Conservation (phyloP, 1,139 yeast species). For the Hansenula lynferdii region DNA sequence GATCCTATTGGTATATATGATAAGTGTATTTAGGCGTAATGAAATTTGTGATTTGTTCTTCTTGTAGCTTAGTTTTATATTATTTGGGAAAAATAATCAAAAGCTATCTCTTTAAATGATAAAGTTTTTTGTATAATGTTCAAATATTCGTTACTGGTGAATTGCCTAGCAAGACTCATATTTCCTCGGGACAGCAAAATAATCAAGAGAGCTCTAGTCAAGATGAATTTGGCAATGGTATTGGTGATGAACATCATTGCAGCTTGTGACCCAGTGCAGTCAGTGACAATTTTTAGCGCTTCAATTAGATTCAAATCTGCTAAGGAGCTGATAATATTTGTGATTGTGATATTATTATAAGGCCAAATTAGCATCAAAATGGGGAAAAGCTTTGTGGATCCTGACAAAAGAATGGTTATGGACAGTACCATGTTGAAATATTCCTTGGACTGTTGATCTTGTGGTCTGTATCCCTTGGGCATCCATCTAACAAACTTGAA, state of each 20-base stretch:
- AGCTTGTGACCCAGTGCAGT: slow-evolving; percentile 35
- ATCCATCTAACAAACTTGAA: slow-evolving; percentile 38
- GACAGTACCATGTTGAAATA: slow-evolving; percentile 37
- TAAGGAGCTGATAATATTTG: slow-evolving; percentile 54
- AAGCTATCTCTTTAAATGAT: background rate
- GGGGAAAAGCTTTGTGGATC: slow-evolving; percentile 79
- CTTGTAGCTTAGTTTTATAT: too few species aligned
- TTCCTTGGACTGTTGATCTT: slow-evolving; percentile 7
- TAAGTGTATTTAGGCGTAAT: background rate
- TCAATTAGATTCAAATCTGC: slow-evolving; percentile 64
- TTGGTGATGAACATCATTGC: slow-evolving; percentile 22
- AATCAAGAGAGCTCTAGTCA: slow-evolving; percentile 24
- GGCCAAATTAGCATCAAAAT: slow-evolving; percentile 97
- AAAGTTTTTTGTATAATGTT: background rate
- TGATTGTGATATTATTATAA: slow-evolving; percentile 72
- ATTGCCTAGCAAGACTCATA: background rate
- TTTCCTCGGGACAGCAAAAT: slow-evolving; percentile 19
- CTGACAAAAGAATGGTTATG: slow-evolving; percentile 67
- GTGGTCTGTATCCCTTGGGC: slow-evolving; percentile 14
- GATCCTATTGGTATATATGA: too few species aligned
- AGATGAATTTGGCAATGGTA: slow-evolving; percentile 18
- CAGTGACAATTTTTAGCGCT: slow-evolving; percentile 53
- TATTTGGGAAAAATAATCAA: too few species aligned
- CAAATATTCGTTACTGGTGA: slow-evolving; percentile 1
- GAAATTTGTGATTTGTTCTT: background rate